Conservation (phyloP, 331 rosid genomes). For the Arachis monticola region DNA sequence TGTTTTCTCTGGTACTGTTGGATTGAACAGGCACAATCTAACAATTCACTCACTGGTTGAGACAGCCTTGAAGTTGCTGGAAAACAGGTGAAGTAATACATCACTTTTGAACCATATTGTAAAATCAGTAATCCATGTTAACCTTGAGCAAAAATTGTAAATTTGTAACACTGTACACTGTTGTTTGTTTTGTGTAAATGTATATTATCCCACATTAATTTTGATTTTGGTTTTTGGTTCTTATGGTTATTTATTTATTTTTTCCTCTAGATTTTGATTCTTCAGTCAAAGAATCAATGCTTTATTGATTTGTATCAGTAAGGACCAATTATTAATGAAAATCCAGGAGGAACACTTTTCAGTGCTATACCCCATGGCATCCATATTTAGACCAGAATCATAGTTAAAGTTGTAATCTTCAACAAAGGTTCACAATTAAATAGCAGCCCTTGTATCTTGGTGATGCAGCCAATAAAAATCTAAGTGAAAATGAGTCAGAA, state of each 20-base stretch:
- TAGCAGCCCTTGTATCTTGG: too few species aligned
- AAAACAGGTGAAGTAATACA: conserved; percentile 33
- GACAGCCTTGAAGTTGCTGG: conserved; percentile 66
- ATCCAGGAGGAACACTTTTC: not conserved
- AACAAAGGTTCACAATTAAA: too few species aligned
- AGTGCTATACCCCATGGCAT: too few species aligned
- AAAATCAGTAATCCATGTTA: not conserved
- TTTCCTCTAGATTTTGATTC: not conserved
- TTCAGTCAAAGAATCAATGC: not conserved
- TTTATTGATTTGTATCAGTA: not conserved
- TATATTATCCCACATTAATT: not conserved
- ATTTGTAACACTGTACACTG: too few species aligned
- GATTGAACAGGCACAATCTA: conserved; percentile 74
- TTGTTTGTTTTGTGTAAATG: not conserved
- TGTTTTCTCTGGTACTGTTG: conserved; percentile 87
- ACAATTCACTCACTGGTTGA: conserved; percentile 78
- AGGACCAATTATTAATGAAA: not conserved
- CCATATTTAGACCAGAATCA: too few species aligned
- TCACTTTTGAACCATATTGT: not conserved
- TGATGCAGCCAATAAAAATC: not conserved
- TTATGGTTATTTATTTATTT: not conserved
- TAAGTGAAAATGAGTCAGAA: not conserved
- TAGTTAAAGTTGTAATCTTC: too few species aligned
- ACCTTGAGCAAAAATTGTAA: too few species aligned
- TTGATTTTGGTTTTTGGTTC: too few species aligned